phyloP scores from a whole-genome alignment of 73 alveolate species.

The Breviolum minutum region DNA sequence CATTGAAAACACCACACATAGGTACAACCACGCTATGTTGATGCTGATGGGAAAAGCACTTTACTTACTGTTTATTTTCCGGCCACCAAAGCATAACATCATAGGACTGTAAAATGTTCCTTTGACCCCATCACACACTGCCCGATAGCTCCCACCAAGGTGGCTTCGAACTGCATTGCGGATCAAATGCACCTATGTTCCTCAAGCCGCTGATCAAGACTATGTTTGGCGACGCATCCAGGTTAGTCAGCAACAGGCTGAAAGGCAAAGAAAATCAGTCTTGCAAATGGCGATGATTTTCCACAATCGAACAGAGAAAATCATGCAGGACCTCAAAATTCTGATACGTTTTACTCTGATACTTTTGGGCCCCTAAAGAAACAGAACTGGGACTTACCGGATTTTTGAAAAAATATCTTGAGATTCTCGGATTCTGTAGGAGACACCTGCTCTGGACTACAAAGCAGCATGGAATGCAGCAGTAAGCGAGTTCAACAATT shows the following conservation, averaged over 20 bases:
- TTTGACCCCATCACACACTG: too few species aligned
- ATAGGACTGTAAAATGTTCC: too few species aligned
- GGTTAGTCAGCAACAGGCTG: background rate
- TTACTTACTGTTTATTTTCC: too few species aligned
- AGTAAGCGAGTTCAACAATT: background rate
- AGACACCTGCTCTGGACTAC: background rate
- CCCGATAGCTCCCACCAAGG: too few species aligned
- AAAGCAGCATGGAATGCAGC: background rate
- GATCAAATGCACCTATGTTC: background rate
- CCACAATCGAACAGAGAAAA: background rate
- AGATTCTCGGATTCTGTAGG: background rate
- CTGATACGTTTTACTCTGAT: too few species aligned
- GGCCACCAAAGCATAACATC: too few species aligned
- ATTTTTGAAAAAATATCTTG: background rate
- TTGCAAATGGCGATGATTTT: background rate
- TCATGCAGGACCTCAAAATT: background rate
- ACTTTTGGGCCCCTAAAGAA: too few species aligned
- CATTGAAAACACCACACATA: too few species aligned
- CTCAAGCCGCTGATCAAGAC: background rate
- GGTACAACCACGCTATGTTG: too few species aligned
- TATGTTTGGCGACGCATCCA: slow-evolving; percentile 9
- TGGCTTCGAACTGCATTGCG: background rate
- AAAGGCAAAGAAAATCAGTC: background rate
- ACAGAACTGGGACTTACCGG: background rate
- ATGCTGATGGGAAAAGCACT: too few species aligned